A percentile compares a stretch with the other conserved stretches of the same genome.
These are phyloP conservation scores for Pseudogymnoascus destructans DNA, from an alignment of 2,329 filamentous ascomycete genomes.

Conservation along the genomic window DNA sequence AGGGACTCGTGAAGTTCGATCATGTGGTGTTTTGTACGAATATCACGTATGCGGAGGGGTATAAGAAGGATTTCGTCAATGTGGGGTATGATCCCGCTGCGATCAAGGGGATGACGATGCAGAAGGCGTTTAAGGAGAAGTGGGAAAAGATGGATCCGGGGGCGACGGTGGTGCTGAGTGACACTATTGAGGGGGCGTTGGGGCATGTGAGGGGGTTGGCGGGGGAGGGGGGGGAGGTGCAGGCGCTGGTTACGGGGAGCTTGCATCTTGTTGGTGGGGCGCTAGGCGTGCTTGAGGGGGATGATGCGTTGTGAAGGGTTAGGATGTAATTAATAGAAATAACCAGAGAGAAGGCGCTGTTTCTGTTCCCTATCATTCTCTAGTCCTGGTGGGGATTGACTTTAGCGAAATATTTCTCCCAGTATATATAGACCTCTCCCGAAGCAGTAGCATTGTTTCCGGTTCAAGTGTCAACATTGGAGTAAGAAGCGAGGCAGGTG, in stretches of 20 bases:
- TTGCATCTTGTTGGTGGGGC: constrained; percentile 72
- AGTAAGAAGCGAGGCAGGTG: not conserved
- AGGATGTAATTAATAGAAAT: not conserved
- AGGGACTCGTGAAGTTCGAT: constrained; percentile 40
- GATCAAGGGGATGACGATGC: constrained; percentile 46
- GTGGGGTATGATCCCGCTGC: constrained; percentile 9
- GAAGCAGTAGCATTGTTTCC: not conserved
- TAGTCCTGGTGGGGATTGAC: not conserved
- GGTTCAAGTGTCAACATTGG: not conserved
- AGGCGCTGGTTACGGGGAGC: constrained; percentile 68
- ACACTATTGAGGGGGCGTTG: constrained; percentile 59
- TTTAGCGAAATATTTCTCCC: not conserved
- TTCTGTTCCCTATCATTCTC: not conserved
- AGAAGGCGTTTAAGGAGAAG: constrained; percentile 48
- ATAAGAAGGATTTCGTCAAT: constrained; percentile 38
- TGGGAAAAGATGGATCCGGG: constrained; percentile 45
- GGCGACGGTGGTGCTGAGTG: constrained; percentile 38
- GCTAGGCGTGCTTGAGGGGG: constrained; percentile 52
- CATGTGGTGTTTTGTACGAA: constrained; percentile 76
- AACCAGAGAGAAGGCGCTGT: not conserved
- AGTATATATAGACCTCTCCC: not conserved
- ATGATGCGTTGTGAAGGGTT: not conserved
- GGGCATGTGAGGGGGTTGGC: constrained; percentile 36
- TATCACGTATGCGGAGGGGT: constrained; percentile 43
- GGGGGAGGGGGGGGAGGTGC: constrained; percentile 32